Base-by-base conservation (phyloP, 176 grass and related monocot genomes). In the Avena insularis region DNA sequence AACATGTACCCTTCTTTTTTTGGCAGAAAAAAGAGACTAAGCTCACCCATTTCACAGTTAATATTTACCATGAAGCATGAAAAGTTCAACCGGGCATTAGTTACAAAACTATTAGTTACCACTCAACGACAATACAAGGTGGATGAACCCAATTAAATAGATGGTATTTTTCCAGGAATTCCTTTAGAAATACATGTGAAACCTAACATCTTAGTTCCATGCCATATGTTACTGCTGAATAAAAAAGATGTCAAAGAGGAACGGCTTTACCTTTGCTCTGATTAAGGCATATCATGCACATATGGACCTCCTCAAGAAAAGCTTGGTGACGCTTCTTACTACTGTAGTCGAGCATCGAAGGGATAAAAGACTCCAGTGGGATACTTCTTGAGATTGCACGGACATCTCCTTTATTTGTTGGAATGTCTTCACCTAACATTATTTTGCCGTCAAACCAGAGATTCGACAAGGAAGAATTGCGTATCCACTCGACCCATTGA, bases 401-500 rank as follows among this genome's bases (percentile, higher is more conserved):
- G 2, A 43, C 83, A 87, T 93, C 78, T 53, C 5, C 38, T 13
- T 6, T 82, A 12, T 56, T 0, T 25, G 36, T 13, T 57, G 71
- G 21, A 35, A 9, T 75, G 64, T 85, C 69, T 54, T 45, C 57
- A 27, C 65, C 88, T 15, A 93, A 13, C 19, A 57, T 86, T 51
- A 90, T 78, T 83, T 46, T 84, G 4, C 47, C 33, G 83, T 90
- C 82, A 67, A 88, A 76, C 45, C 71, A 86, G 80, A 91, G 81
- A 88, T 83, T 72, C 15, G 87, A 70, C 19, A 58, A 83, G 9
- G 84, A 94, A 71, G 71, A 91, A 60, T 79, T 85, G 21, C 64
- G 50, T 13, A 91, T 65, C 87, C 87, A 94, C 20, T 94, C 89
- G 45, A 91, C 87, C 87, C 92, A 94, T 7, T 83, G 92, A 75